A percentile compares a stretch with the other conserved stretches of the same genome.
phyloP scores from a whole-genome alignment of 495 filamentous ascomycete genomes.

The Aspergillus affinis region DNA sequence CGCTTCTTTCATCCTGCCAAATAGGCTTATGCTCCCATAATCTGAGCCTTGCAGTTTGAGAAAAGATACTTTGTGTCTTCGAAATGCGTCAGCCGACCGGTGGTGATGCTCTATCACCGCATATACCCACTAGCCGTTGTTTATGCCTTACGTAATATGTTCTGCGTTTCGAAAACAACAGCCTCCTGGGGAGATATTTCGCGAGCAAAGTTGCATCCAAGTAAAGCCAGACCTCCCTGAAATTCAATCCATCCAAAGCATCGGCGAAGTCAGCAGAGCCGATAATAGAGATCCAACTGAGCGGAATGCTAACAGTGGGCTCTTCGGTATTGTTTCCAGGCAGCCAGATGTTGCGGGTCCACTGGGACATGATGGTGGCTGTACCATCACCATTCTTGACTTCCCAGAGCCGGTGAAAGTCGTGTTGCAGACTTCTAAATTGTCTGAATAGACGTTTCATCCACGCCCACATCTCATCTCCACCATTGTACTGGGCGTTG shows the following conservation, averaged over 20 bases:
- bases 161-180: conserved; percentile 14
- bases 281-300: conserved; percentile 11
- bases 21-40: too few species aligned
- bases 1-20: too few species aligned
- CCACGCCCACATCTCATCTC: conserved; percentile 5
- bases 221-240: conserved; percentile 18
- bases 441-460: not conserved
- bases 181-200: conserved; percentile 11
- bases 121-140: too few species aligned
- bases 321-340: conserved; percentile 4
- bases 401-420: not conserved
- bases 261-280: conserved; percentile 8
- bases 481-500: conserved; percentile 3
- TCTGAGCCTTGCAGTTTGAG: too few species aligned
- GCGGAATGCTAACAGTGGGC: conserved; percentile 12
- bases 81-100: too few species aligned
- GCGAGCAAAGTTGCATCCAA: conserved; percentile 14
- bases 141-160: too few species aligned
- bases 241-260: conserved; percentile 5
- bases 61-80: too few species aligned
- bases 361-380: not conserved
- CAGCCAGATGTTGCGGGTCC: conserved; percentile 12
- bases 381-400: not conserved
- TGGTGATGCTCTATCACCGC: too few species aligned
- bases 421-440: not conserved